Conservation (phyloP, 31 red algal species). For the Endocladia muricata region DNA sequence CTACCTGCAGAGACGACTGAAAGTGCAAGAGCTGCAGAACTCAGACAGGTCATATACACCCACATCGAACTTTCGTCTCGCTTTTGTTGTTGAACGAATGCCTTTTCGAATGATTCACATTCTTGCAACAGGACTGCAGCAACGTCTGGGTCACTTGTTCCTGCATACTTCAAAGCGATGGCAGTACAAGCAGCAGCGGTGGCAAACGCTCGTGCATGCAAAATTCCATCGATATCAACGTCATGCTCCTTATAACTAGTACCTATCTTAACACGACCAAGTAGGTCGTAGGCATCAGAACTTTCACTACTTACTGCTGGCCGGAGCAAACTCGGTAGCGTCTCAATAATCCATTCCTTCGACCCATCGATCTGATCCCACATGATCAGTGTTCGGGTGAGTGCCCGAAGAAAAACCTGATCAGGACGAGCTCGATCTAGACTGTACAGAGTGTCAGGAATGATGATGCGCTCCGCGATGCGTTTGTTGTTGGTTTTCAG, state of each 20-base stretch:
- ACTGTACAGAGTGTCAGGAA: constrained; percentile 69
- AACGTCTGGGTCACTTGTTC: constrained; percentile 62
- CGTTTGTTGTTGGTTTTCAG: constrained; percentile 72
- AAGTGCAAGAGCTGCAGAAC: constrained; percentile 56
- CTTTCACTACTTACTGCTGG: constrained; percentile 3
- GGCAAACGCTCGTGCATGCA: constrained; percentile 75
- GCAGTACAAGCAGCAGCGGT: constrained; percentile 71
- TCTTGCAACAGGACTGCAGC: constrained; percentile 33
- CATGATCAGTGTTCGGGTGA: constrained; percentile 77
- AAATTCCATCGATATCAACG: constrained; percentile 58
- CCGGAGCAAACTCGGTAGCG: constrained; percentile 44
- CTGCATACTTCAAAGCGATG: constrained; percentile 86
- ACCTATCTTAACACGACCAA: constrained; percentile 39
- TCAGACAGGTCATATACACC: constrained; percentile 54
- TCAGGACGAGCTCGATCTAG: constrained; percentile 75
- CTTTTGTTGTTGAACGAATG: constrained; percentile 25
- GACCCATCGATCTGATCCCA: constrained; percentile 81
- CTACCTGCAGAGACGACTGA: constrained; percentile 72
- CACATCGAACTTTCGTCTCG: constrained; percentile 27
- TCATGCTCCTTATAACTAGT: constrained; percentile 40
- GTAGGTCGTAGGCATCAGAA: constrained; percentile 25
- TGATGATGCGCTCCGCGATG: constrained; percentile 63
- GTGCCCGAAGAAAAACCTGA: constrained; percentile 73
- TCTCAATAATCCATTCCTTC: constrained; percentile 53
- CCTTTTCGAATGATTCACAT: constrained; percentile 55